Evolutionary conservation across 2,329 filamentous ascomycete species (phyloP).

Genomic region (Phaeoacremonium minimum): DNA sequence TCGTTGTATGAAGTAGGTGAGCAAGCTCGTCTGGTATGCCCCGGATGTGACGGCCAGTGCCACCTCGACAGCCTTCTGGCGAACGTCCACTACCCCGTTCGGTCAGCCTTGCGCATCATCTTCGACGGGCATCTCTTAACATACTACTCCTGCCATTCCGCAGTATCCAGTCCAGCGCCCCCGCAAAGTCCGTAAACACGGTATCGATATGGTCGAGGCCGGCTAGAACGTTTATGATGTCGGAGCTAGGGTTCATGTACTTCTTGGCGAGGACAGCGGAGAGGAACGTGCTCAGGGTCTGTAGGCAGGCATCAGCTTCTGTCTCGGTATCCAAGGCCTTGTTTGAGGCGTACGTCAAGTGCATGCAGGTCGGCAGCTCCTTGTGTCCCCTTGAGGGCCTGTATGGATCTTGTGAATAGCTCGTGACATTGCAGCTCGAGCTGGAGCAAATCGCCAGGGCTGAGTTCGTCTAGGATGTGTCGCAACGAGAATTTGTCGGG

Average conservation of each 20-base stretch:
- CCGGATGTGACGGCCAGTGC: conserved; percentile 82
- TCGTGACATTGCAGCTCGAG: conserved; percentile 74
- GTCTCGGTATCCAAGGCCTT: background rate
- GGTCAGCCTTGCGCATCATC: conserved; percentile 17
- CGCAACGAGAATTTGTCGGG: conserved; percentile 70
- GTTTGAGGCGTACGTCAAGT: conserved; percentile 65
- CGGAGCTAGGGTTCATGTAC: conserved; percentile 92
- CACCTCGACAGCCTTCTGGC: conserved; percentile 75
- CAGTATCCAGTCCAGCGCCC: conserved; percentile 76
- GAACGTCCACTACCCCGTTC: conserved; percentile 57
- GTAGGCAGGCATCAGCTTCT: conserved; percentile 32
- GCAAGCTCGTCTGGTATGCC: conserved; percentile 90
- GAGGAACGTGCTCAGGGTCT: conserved; percentile 90
- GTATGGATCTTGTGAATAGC: conserved; percentile 71
- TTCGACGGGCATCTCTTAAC: conserved; percentile 22
- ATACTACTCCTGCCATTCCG: conserved; percentile 68
- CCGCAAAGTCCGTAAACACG: conserved; percentile 85
- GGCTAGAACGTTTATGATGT: conserved; percentile 85
- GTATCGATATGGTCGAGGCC: conserved; percentile 85
- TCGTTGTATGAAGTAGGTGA: conserved; percentile 91
- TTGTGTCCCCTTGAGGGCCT: conserved; percentile 55
- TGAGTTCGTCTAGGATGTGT: conserved; percentile 63
- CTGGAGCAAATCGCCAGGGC: conserved; percentile 70
- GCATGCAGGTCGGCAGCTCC: conserved; percentile 70
- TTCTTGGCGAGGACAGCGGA: conserved; percentile 78